Evolutionary conservation across 73 alveolate genomes (phyloP).

Genomic region (Blepharisma stoltei): DNA sequence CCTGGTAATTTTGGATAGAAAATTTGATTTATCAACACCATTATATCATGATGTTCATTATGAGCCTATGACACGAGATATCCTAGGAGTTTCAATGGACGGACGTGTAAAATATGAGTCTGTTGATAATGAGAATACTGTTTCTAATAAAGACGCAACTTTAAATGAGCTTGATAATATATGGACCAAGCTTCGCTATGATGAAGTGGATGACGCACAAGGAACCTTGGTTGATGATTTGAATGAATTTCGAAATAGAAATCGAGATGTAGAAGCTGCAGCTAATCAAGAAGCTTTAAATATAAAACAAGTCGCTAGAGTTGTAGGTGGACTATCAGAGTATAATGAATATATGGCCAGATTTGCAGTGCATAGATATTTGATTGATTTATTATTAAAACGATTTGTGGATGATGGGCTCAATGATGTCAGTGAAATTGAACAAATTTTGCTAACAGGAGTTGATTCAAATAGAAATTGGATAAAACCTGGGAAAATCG

Average conservation of each 20-base stretch:
- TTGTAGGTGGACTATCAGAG: constrained; percentile 19
- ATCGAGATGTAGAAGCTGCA: constrained; percentile 6
- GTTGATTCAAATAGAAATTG: not conserved
- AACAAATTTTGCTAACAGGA: constrained; percentile 4
- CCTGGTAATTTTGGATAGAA: constrained; percentile 9
- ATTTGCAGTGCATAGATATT: not conserved
- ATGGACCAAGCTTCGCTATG: constrained; percentile 2
- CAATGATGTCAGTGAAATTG: constrained; percentile 12
- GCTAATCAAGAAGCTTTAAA: not conserved
- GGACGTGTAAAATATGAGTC: not conserved
- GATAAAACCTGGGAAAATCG: not conserved
- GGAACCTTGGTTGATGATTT: not conserved
- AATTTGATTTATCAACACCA: not conserved
- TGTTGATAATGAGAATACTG: not conserved
- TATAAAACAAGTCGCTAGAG: constrained; percentile 1
- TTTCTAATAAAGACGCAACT: not conserved
- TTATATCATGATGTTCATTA: constrained; percentile 23
- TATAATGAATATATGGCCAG: not conserved
- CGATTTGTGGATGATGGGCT: not conserved
- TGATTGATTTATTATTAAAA: not conserved
- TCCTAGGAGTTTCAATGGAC: not conserved
- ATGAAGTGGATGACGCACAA: constrained; percentile 17
- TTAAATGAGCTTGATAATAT: constrained; percentile 9
- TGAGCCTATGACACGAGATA: not conserved
- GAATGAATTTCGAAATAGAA: not conserved